These are phyloP conservation scores for Cadophora gregata DNA, from an alignment of 2,329 filamentous ascomycete genomes.

Conservation along the genomic window DNA sequence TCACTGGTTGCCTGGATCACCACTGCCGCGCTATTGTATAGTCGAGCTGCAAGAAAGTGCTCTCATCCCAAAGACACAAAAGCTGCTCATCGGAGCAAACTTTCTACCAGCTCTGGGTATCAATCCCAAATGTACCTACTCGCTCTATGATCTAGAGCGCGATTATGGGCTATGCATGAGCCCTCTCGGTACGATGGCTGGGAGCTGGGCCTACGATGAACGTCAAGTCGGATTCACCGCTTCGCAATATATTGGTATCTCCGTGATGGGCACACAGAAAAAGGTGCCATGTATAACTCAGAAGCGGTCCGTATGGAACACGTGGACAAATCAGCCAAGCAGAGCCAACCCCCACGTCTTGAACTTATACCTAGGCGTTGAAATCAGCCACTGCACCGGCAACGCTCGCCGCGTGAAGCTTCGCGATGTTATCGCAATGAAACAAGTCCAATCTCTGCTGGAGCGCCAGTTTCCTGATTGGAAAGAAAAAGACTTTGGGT, in stretches of 20 bases:
- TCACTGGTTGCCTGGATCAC: constrained; percentile 9
- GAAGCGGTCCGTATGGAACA: constrained; percentile 25
- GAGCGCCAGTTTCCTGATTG: neutral
- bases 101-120: neutral
- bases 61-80: neutral
- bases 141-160: constrained; percentile 16
- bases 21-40: too few relatives aligned
- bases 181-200: constrained; percentile 17
- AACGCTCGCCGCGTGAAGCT: constrained; percentile 25
- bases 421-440: constrained; percentile 14
- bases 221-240: constrained; percentile 18
- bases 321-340: constrained; percentile 17
- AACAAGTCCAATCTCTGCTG: neutral
- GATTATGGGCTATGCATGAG: constrained; percentile 23
- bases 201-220: constrained; percentile 11
- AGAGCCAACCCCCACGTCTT: constrained; percentile 21
- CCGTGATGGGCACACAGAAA: constrained; percentile 18
- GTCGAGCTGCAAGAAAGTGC: neutral
- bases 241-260: constrained; percentile 19
- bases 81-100: neutral
- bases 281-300: constrained; percentile 19
- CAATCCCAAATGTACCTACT: constrained; percentile 21
- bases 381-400: constrained; percentile 30
- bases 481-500: constrained; percentile 12
- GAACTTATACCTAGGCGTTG: constrained; percentile 24